Evolutionary conservation across 2,329 filamentous ascomycete genomes (phyloP), one percentile per base, ranked within the genome.

Genomic region (Pestalotiopsis sp.): DNA sequence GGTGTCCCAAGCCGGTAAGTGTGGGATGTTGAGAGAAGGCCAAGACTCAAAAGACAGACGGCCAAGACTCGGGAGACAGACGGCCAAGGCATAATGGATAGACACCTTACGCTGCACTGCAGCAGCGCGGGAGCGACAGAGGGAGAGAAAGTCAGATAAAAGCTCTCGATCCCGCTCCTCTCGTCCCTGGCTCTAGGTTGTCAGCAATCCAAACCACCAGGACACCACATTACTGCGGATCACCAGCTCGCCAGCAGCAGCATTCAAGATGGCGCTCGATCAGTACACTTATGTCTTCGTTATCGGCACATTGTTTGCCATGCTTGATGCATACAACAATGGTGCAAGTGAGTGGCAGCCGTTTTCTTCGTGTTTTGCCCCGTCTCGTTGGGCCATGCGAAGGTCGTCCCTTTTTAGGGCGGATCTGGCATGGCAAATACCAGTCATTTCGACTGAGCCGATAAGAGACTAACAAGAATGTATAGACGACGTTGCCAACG

Each of bases 401-500:
- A 35, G 9, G 30, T 26, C 40, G 20, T 30, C 20, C 10, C 2
- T 35, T 9, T 35, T 9, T 9, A 30, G 9, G 30, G 30, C 30
- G 30, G 56, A 24, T 26, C 26, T 26, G 26, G 26, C 26, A 26
- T 24, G 56, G 13, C 11, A 24, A 11, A 26, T 59, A 22, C 9
- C 2, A 9, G 4, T 17, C 26, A 55, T 30, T 13, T 6, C 3
- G 24, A 24, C 44, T 30, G 24, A 39, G 1, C 13, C 17, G 17
- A n/a, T 30, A 26, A 48, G 39, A 55, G 17, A 52, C 39, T 64
- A 63, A 64, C 40, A 63, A 2, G 30, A 48, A 64, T 68, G 10
- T 55, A 65, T 68, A 91, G 89, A 94, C 80, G 92, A 94, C 91
- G 92, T 95, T 67, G 92, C 92, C 76, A 95, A 95, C 81, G 83